Evolutionary conservation across 2,329 filamentous ascomycete genomes (phyloP), one percentile per base, ranked within the genome.

Genomic region (Aspergillus arachidicola): DNA sequence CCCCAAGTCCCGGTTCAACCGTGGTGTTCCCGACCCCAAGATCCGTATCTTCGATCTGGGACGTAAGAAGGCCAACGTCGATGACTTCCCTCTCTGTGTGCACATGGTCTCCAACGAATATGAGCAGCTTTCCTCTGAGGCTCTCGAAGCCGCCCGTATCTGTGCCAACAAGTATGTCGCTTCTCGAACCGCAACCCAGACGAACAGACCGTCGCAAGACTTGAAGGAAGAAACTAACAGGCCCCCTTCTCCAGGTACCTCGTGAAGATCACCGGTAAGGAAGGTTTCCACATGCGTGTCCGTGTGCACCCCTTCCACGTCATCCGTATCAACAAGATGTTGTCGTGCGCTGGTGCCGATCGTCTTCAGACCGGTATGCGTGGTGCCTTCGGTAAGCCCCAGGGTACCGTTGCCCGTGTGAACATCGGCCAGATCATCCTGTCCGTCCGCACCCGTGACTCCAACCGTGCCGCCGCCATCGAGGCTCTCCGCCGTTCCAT

Each of bases 291-390:
- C 81, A 80, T 90, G 69, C 87, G 87, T 72, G 86, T 89, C 78
- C 87, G 95, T 81, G 94, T 93, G 80, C 95, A 99, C 89, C 95
- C 95, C 74, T 99, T 92, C 93, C 95, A 99, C 89, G 95, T 99
- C 85, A 91, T 99, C 88, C 95, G 95, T 86, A 99, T 99, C 94
- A 99, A 99, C 93, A 99, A 99, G 92, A 99, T 99, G 95, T 94
- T 99, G 93, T 98, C 95, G 81, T 99, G 95, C 85, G 95, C 95
- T 80, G 95, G 95, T 89, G 95, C 95, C 90, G 95, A 99, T 98
- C 93, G 95, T 91, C 88, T 99, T 84, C 95, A 99, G 86, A 99
- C 95, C 76, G 95, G 95, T 88, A 99, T 99, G 95, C 94, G 95
- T 91, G 95, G 95, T 90, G 95, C 95, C 77, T 99, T 93, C 90